Evolutionary conservation across 768 basidiomycete species (phyloP).

Genomic region (Imleria badia): DNA sequence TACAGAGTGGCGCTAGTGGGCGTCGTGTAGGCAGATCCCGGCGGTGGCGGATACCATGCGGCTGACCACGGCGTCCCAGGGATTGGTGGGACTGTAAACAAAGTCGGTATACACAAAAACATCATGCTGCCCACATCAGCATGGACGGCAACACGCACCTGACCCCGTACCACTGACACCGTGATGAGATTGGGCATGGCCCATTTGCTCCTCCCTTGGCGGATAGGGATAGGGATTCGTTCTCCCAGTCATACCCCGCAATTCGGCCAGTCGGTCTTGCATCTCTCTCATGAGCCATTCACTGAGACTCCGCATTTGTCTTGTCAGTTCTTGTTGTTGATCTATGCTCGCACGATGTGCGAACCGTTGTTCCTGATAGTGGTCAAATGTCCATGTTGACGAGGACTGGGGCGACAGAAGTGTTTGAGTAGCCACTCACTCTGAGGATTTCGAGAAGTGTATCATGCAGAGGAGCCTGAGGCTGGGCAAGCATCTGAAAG

Average conservation of each 20-base stretch:
- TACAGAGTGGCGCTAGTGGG: not conserved
- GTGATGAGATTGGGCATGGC: not conserved
- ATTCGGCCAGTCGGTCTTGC: not conserved
- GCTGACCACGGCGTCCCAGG: not conserved
- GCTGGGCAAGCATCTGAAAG: not conserved
- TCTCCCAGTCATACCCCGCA: not conserved
- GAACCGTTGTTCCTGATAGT: conserved; percentile 5
- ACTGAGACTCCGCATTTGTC: not conserved
- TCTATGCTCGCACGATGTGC: conserved; percentile 1
- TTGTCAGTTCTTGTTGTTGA: conserved; percentile 6
- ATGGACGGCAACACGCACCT: not conserved
- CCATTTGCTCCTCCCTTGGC: not conserved
- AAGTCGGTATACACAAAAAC: too few relatives aligned
- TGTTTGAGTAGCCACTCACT: not conserved
- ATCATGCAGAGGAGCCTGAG: not conserved
- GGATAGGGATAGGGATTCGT: not conserved
- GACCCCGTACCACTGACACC: not conserved
- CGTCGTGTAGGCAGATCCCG: not conserved
- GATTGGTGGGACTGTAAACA: not conserved
- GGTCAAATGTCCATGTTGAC: not conserved
- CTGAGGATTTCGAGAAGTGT: conserved; percentile 3
- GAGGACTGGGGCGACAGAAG: not conserved
- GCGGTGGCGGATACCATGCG: not conserved
- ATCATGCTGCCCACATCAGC: not conserved
- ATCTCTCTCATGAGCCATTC: conserved; percentile 13